Evolutionary conservation across 352 stramenopile genomes (phyloP).

Genomic region (Saprolegnia diclina): DNA sequence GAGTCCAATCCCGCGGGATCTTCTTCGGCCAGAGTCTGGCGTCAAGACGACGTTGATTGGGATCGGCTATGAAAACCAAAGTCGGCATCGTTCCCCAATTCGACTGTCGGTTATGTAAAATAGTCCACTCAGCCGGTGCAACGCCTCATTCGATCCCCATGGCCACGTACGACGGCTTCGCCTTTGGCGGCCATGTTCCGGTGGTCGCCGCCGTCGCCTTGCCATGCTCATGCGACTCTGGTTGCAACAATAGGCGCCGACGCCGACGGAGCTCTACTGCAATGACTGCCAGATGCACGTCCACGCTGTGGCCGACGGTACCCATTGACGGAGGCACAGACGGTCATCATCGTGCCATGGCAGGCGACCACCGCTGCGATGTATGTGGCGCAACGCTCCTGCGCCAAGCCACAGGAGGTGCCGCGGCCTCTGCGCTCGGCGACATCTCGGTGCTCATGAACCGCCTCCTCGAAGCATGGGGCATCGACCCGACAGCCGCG

Average conservation of each 20-base stretch:
- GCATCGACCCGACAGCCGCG: slow-evolving; percentile 12
- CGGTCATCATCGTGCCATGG: neutral
- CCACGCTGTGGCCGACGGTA: slow-evolving; percentile 8
- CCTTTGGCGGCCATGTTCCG: neutral
- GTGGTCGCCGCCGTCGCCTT: too few species aligned
- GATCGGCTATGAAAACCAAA: neutral
- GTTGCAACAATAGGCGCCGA: neutral
- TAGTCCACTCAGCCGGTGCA: too few species aligned
- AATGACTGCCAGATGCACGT: slow-evolving; percentile 1
- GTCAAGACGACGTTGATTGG: too few species aligned
- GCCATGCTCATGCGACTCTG: too few species aligned
- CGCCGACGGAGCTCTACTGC: slow-evolving; percentile 10
- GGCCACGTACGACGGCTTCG: neutral
- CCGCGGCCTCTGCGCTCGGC: neutral
- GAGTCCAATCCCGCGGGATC: too few species aligned
- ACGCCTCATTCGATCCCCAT: neutral
- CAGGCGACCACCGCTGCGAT: slow-evolving; percentile 9
- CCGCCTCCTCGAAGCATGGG: slow-evolving; percentile 13
- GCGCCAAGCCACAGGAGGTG: too few species aligned
- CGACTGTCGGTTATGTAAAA: neutral
- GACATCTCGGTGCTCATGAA: slow-evolving; percentile 15
- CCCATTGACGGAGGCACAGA: neutral
- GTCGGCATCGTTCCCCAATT: neutral
- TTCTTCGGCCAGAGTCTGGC: too few species aligned
- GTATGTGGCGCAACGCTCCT: slow-evolving; percentile 3